Evolutionary conservation across 2,329 filamentous ascomycete species (phyloP), one percentile per base, ranked within the genome.

Genomic region (Monilinia fructicola): DNA sequence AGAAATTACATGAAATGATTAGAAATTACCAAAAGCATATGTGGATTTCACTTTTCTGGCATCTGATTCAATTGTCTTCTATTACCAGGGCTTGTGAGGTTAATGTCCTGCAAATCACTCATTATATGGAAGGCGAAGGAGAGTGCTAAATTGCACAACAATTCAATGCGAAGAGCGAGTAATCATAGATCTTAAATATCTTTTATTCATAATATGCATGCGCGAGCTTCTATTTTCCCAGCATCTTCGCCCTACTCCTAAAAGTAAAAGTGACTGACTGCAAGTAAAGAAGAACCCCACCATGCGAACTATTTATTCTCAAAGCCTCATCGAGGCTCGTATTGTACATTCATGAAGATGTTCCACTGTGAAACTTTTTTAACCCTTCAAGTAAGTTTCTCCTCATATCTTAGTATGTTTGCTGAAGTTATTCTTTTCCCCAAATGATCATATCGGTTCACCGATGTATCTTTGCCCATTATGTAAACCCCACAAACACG

Each of bases 351-450:
- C 7, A 50, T 26, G 31, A 50, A 60, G 40, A 40, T 23, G 44
- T n/a, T 14, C n/a, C n/a, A n/a, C n/a, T 21, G 31, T 50, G 44
- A 61, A 61, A 61, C 31, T 21, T 40, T 50, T 50, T n/a, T 50
- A 38, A 12, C n/a, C 44, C 46, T 40, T 50, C 44, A 50, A 48
- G 31, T 50, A 40, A 23, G n/a, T 26, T 26, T 40, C 31, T 38
- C 28, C 28, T 61, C 44, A 50, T 61, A 48, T 52, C 44, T 61
- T 38, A 61, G n/a, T 50, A 50, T 61, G 21, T 61, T 52, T 50
- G 38, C 44, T 50, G 44, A n/a, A 26, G 14, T 61, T n/a, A 21
- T 16, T 38, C n/a, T 61, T 50, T 11, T 11, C 10, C 14, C 31
- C 58, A 26, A 48, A 50, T 61, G 31, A 50, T 61, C 58, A 61